Base-by-base conservation (phyloP, 768 basidiomycete genomes). In the Leccinum broughii region DNA sequence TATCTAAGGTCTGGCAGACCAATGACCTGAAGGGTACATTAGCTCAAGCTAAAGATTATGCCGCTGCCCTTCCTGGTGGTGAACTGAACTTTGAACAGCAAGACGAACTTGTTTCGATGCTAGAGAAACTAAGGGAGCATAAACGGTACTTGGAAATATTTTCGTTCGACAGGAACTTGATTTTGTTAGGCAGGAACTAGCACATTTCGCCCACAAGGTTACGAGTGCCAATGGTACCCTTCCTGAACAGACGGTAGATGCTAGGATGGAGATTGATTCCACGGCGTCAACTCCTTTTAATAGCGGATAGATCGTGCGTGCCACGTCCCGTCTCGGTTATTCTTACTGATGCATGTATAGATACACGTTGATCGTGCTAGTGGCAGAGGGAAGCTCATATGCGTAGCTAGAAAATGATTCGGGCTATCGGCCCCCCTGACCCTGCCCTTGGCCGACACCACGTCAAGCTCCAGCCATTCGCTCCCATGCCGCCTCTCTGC, bases 21-120 rank as follows among this genome's bases (percentile, higher is more conserved):
- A 89, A 86, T 63, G 86, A 88, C 32, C 87, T 90, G 73, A 88
- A 85, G 64, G 83, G 76, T 57, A 70, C 81, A 9, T 66, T 92
- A 48, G 70, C 70, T 24, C 80, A 82, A 50, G 90, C 89, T 0
- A 88, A 83, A 66, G 83, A 87, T 9, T 73, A 83, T 49, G 85
- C 88, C 0, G 66, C 65, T 9, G 73, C 76, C 51, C 76, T 93
- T 6, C 87, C 89, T 0, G 91, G 91, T 3, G 90, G 90, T 9
- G 90, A 92, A 68, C 76, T 92, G 57, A 74, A 79, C 51, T 79
- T 85, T 44, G 77, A 83, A 44, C 88, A 91, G 54, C 91, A 93
- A 65, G 83, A 87, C 62, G 83, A 88, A 51, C 80, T 92, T 6
- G 86, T 92, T 51, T 71, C 74, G 35, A 87, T 91, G 85, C 76